Evolutionary conservation across 352 stramenopile species (phyloP).

Genomic region (Phytophthora fragariaefolia): DNA sequence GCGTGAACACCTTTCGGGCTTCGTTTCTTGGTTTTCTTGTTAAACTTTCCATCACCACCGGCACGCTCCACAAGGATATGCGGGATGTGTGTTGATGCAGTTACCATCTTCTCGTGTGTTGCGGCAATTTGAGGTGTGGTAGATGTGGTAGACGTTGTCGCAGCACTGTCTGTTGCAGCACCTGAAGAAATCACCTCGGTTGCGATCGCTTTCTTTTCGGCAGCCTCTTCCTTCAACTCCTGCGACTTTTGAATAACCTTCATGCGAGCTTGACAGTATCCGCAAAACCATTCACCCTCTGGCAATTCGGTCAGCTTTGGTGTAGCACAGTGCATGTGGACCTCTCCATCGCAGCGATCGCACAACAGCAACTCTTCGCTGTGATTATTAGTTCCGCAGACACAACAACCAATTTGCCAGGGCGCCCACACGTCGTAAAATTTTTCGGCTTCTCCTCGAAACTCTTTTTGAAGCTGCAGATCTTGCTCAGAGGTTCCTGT

Average conservation of each 20-base stretch:
- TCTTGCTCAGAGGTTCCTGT: conserved; percentile 58
- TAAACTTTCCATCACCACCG: conserved; percentile 78
- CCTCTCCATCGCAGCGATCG: conserved; percentile 88
- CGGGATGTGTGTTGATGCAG: conserved; percentile 36
- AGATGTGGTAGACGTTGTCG: conserved; percentile 2
- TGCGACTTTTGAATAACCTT: conserved; percentile 54
- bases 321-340: conserved; percentile 87
- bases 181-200: conserved; percentile 4
- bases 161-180: neutral
- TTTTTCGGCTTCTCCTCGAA: conserved; percentile 64
- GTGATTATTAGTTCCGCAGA: conserved; percentile 78
- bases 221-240: conserved; percentile 16
- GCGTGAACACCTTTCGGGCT: conserved; percentile 31
- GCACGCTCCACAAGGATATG: conserved; percentile 60
- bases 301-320: conserved; percentile 75
- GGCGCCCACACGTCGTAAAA: conserved; percentile 79
- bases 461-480: conserved; percentile 57
- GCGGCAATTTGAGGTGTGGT: conserved; percentile 1
- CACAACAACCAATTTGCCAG: conserved; percentile 80
- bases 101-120: conserved; percentile 8
- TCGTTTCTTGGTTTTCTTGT: conserved; percentile 52
- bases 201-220: conserved; percentile 10
- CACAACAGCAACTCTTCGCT: conserved; percentile 85
- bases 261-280: conserved; percentile 66
- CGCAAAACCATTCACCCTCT: conserved; percentile 86